Percentiles rank a stretch among this genome's conserved stretches.
These are phyloP conservation scores for Hericium erinaceus DNA, from an alignment of 768 basidiomycete genomes.

Conservation along the genomic window DNA sequence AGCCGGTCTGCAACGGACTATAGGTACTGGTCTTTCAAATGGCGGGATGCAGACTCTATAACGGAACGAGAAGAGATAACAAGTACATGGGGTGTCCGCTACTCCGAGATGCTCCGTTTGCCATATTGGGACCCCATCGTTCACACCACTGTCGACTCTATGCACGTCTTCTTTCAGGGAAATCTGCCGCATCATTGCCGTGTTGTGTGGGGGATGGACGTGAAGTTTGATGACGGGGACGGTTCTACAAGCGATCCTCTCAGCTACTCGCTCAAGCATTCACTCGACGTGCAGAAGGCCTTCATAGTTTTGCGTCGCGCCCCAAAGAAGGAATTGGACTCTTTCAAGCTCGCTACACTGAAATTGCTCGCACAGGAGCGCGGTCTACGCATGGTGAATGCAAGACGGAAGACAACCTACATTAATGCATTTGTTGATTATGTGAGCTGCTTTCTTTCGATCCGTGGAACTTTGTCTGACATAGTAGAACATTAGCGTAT, in stretches of 20 bases:
- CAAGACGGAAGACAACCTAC: neutral
- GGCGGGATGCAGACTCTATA: constrained; percentile 12
- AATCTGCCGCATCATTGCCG: constrained; percentile 11
- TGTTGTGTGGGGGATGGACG: constrained; percentile 8
- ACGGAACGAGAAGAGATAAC: constrained; percentile 7
- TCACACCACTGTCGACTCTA: constrained; percentile 16
- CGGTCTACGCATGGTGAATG: neutral
- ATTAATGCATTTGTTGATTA: neutral
- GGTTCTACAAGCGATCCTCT: neutral
- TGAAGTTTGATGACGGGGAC: neutral
- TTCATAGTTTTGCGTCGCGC: neutral
- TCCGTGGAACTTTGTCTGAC: neutral
- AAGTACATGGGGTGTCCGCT: constrained; percentile 17
- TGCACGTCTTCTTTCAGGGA: constrained; percentile 19
- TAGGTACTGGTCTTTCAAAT: constrained; percentile 4
- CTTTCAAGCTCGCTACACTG: neutral
- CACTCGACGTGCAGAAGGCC: neutral
- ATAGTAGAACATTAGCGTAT: neutral
- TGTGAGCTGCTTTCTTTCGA: neutral
- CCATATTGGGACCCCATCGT: constrained; percentile 19
- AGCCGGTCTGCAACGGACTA: constrained; percentile 2
- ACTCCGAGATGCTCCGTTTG: constrained; percentile 16
- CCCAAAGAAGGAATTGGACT: neutral
- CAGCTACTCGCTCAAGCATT: neutral
- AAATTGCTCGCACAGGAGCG: neutral